A percentile compares a stretch with the other conserved stretches of the same genome.
Evolutionary conservation across 192 early-diverging fungal genomes (phyloP).

Genomic region (Backusella parvicylindrica): DNA sequence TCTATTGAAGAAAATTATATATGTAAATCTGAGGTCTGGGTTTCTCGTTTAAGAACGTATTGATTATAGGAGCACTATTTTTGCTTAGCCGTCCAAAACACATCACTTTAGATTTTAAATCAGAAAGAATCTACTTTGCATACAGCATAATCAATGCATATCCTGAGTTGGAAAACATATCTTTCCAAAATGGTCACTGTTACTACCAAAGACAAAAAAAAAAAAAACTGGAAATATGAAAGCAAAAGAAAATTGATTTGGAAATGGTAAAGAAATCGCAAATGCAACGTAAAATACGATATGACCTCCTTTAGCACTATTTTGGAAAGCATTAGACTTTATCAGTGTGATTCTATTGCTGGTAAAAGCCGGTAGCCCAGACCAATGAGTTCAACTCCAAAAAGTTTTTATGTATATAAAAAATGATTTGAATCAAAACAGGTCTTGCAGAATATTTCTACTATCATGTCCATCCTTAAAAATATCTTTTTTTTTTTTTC

Average conservation of each 20-base stretch:
- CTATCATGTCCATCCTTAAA: background rate
- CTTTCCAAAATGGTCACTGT: background rate
- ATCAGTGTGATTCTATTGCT: background rate
- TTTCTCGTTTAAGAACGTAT: background rate
- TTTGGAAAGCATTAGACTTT: background rate
- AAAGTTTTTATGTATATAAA: background rate
- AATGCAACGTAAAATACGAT: background rate
- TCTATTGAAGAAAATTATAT: background rate
- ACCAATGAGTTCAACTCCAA: background rate
- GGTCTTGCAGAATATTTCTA: background rate
- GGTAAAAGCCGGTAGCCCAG: background rate
- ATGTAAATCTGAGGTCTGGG: background rate
- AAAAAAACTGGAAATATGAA: background rate
- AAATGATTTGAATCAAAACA: background rate
- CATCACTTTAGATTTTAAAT: background rate
- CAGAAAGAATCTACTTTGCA: background rate
- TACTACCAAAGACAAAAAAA: background rate
- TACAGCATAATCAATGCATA: background rate
- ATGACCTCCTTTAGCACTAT: background rate
- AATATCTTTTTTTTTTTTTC: background rate
- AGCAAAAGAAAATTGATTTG: background rate
- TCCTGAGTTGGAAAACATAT: background rate
- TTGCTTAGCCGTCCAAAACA: background rate
- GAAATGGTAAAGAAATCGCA: background rate
- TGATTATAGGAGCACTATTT: background rate